Evolutionary conservation across 2,329 filamentous ascomycete species (phyloP), one percentile per base, ranked within the genome.

Genomic region (Fusarium protoensiforme): DNA sequence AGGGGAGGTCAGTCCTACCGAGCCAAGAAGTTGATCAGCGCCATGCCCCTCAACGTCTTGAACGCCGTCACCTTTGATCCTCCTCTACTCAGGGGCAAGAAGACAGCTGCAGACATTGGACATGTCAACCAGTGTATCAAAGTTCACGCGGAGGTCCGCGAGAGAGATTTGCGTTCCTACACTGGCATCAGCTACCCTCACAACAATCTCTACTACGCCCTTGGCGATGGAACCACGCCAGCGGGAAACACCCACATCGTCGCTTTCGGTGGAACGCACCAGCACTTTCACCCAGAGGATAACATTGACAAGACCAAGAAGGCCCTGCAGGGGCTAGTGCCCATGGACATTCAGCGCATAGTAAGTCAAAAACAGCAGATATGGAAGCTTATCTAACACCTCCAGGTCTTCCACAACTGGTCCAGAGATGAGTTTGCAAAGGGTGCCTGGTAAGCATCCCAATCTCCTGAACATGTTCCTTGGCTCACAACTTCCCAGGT

Each of bases 341-440:
- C 78, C 0, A 80, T 81, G 78, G 64, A 80, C 4, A 72, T 80
- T n/a, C 64, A 79, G 10, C 61, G 79, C 16, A 58, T 80, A 24
- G 79, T 80, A 27, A 69, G 77, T 67, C 10, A 0, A 36, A 2
- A 9, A 9, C 2, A 9, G 3, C 0, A 3, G 7, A 13, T n/a
- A 4, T 2, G 11, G 3, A 3, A 4, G 14, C 35, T 14, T n/a
- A 29, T 41, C 53, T 61, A 35, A 62, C 35, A 2, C 4, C 10
- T 18, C 2, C n/a, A 77, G 79, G 83, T 86, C 0, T 87, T 86
- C 43, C 85, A 87, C 54, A 86, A 87, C 64, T 87, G 85, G 86
- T 81, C 78, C 10, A 84, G 83, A 53, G 85, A 87, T 51, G 81
- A 85, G 31, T 87, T 83, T 60, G 81, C 85, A 0, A 84, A 86